phyloP scores from a whole-genome alignment of 2,329 filamentous ascomycete species.

The Cladophialophora exuberans region DNA sequence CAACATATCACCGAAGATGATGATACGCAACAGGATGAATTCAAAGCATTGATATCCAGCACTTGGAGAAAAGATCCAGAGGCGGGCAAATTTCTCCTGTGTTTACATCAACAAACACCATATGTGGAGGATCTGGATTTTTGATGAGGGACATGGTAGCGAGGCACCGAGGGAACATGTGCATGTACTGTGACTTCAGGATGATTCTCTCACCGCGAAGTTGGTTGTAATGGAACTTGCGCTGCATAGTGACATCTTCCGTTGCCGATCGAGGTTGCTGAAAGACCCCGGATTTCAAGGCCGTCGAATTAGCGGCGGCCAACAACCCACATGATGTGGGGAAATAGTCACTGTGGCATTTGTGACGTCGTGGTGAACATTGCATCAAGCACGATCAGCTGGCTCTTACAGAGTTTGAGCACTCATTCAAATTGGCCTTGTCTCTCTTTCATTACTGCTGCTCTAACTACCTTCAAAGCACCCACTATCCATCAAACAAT shows the following conservation, averaged over 20 bases:
- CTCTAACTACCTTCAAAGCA: not conserved
- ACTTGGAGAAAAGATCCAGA: conserved; percentile 32
- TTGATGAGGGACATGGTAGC: too few relatives aligned
- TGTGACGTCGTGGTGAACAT: conserved; percentile 21
- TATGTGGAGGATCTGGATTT: conserved; percentile 26
- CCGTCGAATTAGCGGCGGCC: conserved; percentile 17
- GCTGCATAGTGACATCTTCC: conserved; percentile 27
- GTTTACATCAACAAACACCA: conserved; percentile 34
- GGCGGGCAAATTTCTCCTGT: conserved; percentile 30
- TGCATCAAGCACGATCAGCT: conserved; percentile 6
- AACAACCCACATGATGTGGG: conserved; percentile 2
- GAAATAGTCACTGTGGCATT: conserved; percentile 5
- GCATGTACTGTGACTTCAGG: not conserved
- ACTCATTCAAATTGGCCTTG: conserved; percentile 2
- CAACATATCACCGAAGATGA: conserved; percentile 27
- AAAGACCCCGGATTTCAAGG: conserved; percentile 1
- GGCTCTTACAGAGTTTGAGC: conserved; percentile 3
- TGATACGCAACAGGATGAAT: conserved; percentile 27
- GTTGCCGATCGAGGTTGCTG: not conserved
- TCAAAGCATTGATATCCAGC: conserved; percentile 32
- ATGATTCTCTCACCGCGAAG: not conserved
- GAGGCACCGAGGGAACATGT: too few relatives aligned
- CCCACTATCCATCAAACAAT: not conserved
- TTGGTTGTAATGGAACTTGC: not conserved
- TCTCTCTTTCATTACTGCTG: not conserved